These are phyloP conservation scores for Colletotrichum endophyticum DNA, from an alignment of 2,329 filamentous ascomycete genomes.

Conservation along the genomic window DNA sequence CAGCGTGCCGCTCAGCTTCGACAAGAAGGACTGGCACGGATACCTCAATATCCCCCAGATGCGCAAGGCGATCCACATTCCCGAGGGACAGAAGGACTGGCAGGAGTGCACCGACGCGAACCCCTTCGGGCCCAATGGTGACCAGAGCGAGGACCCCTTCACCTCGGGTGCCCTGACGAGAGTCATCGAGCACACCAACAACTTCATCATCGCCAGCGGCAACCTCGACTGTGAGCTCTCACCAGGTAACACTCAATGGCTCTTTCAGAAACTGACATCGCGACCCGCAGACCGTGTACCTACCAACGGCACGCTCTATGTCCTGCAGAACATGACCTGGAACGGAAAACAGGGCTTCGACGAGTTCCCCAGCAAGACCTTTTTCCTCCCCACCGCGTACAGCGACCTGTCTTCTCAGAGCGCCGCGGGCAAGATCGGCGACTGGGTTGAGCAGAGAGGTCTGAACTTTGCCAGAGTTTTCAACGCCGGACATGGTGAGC, in stretches of 20 bases:
- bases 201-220: constrained; percentile 77
- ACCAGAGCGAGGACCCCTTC: constrained; percentile 50
- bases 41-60: constrained; percentile 77
- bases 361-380: constrained; percentile 60
- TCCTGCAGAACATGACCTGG: constrained; percentile 85
- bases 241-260: background rate
- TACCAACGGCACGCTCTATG: constrained; percentile 71
- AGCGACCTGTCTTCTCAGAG: constrained; percentile 7
- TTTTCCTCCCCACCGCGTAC: constrained; percentile 63
- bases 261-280: background rate
- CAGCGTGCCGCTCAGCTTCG: constrained; percentile 59
- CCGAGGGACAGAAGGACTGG: constrained; percentile 36
- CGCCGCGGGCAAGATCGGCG: background rate
- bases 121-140: constrained; percentile 38
- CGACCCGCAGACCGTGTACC: constrained; percentile 54
- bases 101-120: constrained; percentile 47
- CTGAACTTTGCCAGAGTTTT: constrained; percentile 1
- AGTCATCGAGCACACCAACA: constrained; percentile 75
- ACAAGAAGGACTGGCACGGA: constrained; percentile 59
- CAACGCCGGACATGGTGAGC: background rate
- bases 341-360: constrained; percentile 74
- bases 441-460: constrained; percentile 4
- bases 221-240: constrained; percentile 59
- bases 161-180: constrained; percentile 65
- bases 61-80: constrained; percentile 72